Evolutionary conservation across 768 basidiomycete genomes (phyloP), one percentile per base, ranked within the genome.

Genomic region (Boletus tylopilopsis): DNA sequence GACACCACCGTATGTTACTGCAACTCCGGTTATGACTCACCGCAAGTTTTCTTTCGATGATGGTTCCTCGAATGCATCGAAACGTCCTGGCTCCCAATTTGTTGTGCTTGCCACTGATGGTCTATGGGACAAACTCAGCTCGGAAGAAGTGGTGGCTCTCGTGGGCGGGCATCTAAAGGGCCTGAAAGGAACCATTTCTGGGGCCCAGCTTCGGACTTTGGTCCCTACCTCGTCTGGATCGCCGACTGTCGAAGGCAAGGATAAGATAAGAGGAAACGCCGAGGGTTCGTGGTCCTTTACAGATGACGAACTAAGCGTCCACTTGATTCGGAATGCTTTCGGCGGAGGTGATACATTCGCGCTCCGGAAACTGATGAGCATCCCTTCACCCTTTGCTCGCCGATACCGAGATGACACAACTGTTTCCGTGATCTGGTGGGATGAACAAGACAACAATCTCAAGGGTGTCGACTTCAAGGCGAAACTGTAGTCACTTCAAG

Each of bases 1-100:
- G 67, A 91, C 94, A 5, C 93, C 93, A 2, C 93, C 93, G n/a
- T 96, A 95, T 67, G 92, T 95, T 21, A 94, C 78, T 27, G 82
- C 93, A 15, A 74, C 75, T 7, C 93, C 93, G 3, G 90, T 90
- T 30, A 82, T 94, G 24, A 87, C 85, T 3, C 85, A 92, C 58
- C 80, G 81, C 51, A 82, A 85, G 57, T 72, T 90, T 56, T 71
- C 77, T 13, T 78, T 87, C 61, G 62, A 75, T 13, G 51, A 69
- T 24, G 44, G 49, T 23, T 59, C 63, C 46, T 21, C 53, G 32
- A 35, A 61, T 15, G 39, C 58, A n/a, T 51, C 64, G 6, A 50
- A 59, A 30, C 58, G 35, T 36, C 56, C 53, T 46, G 67, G 50
- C 54, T 75, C 13, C 21, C 82, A 84, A 51, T 96, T 96, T 69